phyloP scores from a whole-genome alignment of 495 filamentous ascomycete species.

The Daldinia decipiens region DNA sequence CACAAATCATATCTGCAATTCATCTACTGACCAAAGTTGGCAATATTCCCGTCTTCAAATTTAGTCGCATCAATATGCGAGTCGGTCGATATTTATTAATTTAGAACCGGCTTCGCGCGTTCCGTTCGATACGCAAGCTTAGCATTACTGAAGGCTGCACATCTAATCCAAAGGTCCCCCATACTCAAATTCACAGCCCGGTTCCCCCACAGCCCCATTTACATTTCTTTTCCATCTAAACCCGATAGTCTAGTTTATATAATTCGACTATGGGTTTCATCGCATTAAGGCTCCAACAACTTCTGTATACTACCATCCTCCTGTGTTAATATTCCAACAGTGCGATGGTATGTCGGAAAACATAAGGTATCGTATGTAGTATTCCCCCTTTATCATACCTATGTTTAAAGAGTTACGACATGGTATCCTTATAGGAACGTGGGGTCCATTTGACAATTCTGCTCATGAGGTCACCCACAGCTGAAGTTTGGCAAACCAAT shows the following conservation, averaged over 20 bases:
- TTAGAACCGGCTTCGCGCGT: not conserved
- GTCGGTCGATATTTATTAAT: not conserved
- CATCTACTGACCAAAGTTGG: not conserved
- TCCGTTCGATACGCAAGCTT: slow-evolving; percentile 3
- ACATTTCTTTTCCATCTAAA: not conserved
- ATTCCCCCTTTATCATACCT: slow-evolving; percentile 19
- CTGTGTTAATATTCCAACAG: slow-evolving; percentile 2
- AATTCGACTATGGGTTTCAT: slow-evolving; percentile 20
- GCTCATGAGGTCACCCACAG: not conserved
- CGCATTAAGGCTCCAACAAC: slow-evolving; percentile 18
- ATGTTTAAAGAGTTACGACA: slow-evolving; percentile 11
- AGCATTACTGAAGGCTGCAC: not conserved
- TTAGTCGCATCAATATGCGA: not conserved
- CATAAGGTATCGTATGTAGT: not conserved
- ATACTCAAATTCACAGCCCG: not conserved
- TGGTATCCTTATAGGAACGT: slow-evolving; percentile 7
- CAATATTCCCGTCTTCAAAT: not conserved
- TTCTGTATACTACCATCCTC: slow-evolving; percentile 10
- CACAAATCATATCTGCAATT: not conserved
- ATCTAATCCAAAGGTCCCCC: not conserved
- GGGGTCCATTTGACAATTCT: slow-evolving; percentile 7
- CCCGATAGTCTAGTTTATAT: no score
- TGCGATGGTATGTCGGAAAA: not conserved
- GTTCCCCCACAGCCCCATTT: slow-evolving; percentile 4
- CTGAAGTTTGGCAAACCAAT: slow-evolving; percentile 15